phyloP scores from a whole-genome alignment of 192 early-diverging fungal species.

The Backusella morwellensis region DNA sequence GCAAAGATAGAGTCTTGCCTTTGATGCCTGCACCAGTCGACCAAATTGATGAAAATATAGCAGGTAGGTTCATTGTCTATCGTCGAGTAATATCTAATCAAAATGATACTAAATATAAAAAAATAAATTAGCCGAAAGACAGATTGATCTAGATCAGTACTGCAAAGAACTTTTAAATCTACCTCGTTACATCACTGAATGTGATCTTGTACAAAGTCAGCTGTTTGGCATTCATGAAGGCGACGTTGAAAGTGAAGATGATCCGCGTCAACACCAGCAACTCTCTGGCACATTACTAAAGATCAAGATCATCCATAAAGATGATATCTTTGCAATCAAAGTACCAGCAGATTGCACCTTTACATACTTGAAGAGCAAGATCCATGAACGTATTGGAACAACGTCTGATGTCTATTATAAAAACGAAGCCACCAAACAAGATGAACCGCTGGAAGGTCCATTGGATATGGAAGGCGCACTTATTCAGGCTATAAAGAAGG shows the following conservation, averaged over 20 bases:
- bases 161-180: constrained; percentile 56
- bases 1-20: constrained; percentile 51
- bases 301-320: constrained; percentile 60
- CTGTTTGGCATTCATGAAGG: constrained; percentile 47
- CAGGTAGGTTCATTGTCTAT: not conserved
- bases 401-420: constrained; percentile 32
- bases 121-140: constrained; percentile 40
- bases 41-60: constrained; percentile 60
- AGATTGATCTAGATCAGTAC: constrained; percentile 59
- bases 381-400: constrained; percentile 46
- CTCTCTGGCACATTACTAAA: constrained; percentile 37
- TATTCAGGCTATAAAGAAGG: constrained; percentile 28
- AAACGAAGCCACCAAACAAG: constrained; percentile 24
- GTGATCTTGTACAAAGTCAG: constrained; percentile 35
- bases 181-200: constrained; percentile 48
- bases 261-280: not conserved
- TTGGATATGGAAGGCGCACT: constrained; percentile 42
- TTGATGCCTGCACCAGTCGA: constrained; percentile 64
- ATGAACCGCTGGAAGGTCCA: constrained; percentile 32
- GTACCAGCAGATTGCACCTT: constrained; percentile 54
- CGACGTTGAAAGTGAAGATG: constrained; percentile 44
- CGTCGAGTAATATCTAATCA: too few relatives aligned
- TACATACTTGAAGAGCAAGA: constrained; percentile 47
- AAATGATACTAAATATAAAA: too few relatives aligned
- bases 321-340: constrained; percentile 65